phyloP scores from a whole-genome alignment of 179 eudicot genomes.

The Beta lomatogona region DNA sequence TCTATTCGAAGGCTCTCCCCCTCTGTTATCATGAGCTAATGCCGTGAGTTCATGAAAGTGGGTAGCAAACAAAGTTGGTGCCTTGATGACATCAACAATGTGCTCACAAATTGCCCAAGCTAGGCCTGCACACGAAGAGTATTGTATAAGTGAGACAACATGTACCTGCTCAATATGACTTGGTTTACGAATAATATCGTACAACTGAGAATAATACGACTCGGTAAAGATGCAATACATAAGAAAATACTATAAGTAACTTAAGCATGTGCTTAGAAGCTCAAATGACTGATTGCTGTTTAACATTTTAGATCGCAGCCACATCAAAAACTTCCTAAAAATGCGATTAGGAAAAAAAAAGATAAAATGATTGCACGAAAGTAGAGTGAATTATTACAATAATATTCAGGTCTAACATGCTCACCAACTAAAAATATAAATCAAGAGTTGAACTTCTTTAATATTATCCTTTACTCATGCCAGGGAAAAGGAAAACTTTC shows the following conservation, averaged over 20 bases:
- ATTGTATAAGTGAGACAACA: neutral
- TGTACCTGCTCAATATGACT: neutral
- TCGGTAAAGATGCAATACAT: neutral
- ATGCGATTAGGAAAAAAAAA: neutral
- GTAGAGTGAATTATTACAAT: neutral
- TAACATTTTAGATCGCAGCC: neutral
- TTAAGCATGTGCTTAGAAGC: neutral
- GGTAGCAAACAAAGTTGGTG: slow-evolving; percentile 97
- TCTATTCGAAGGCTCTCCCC: slow-evolving; percentile 43
- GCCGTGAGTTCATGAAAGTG: slow-evolving; percentile 99
- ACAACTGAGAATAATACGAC: neutral
- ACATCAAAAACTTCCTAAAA: neutral
- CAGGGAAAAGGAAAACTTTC: neutral
- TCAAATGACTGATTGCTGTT: neutral
- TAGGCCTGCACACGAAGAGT: slow-evolving; percentile 57
- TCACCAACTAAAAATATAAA: neutral
- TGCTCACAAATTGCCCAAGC: slow-evolving; percentile 99
- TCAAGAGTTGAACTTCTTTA: neutral
- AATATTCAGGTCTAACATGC: neutral
- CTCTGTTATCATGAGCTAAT: slow-evolving; percentile 61
- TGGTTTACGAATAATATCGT: neutral
- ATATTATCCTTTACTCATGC: neutral
- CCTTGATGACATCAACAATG: slow-evolving; percentile 81
- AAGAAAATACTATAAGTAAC: neutral
- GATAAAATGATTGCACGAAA: neutral